Conservation (phyloP, 2,329 filamentous ascomycete species). For the Scedosporium minutisporum region DNA sequence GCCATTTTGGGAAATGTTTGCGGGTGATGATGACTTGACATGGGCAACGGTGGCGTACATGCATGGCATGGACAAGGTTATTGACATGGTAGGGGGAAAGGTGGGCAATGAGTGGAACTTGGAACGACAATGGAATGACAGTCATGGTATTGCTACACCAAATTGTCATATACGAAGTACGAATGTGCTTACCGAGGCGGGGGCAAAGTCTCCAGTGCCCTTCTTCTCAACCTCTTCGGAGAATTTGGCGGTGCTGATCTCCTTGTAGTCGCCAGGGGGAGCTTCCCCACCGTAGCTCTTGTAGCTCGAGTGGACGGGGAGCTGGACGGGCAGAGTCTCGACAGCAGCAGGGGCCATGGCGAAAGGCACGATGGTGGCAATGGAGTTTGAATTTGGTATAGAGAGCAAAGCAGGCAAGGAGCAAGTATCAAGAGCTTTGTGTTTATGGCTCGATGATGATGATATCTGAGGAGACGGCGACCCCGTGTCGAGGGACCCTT, state of each 20-base stretch:
- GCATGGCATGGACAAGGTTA: neutral
- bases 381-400: neutral
- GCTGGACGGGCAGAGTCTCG: neutral
- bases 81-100: neutral
- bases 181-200: slow-evolving; percentile 1
- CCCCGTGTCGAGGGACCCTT: neutral
- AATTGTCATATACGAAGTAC: neutral
- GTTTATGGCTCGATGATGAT: neutral
- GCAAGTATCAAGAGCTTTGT: neutral
- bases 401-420: neutral
- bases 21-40: neutral
- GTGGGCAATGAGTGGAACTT: neutral
- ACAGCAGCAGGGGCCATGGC: slow-evolving; percentile 4
- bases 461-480: too few species aligned
- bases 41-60: neutral
- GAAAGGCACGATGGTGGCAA: neutral
- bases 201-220: neutral
- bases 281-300: neutral
- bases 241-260: neutral
- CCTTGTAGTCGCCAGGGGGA: slow-evolving; percentile 1
- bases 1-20: neutral
- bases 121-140: neutral
- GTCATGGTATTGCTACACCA: neutral
- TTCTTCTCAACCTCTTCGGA: slow-evolving; percentile 4
- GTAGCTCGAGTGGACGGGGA: neutral